These are phyloP conservation scores for Haemoproteus tartakovskyi DNA, from an alignment of 169 alveolate species.

Conservation along the genomic window DNA sequence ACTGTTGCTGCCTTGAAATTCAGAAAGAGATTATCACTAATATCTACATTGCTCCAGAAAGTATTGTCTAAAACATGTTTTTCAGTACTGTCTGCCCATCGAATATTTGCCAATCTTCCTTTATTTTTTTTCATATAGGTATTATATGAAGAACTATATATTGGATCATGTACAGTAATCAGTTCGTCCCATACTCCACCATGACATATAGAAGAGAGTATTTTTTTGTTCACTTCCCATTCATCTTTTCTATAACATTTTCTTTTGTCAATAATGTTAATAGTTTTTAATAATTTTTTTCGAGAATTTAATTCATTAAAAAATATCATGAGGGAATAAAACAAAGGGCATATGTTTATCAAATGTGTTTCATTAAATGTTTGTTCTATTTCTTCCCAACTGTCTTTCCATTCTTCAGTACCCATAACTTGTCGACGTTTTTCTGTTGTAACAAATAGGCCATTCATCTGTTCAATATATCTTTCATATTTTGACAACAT, in stretches of 20 bases:
- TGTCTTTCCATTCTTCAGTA: no score
- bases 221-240: constrained; percentile 47
- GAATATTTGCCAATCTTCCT: no score
- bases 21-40: neutral
- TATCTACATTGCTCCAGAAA: neutral
- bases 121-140: constrained; percentile 3
- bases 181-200: constrained; percentile 86
- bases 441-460: neutral
- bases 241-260: constrained; percentile 47
- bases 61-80: neutral
- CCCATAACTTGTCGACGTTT: no score
- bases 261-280: constrained; percentile 32
- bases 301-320: constrained; percentile 44
- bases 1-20: no score
- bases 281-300: constrained; percentile 42
- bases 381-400: no score
- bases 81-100: neutral
- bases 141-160: constrained; percentile 57
- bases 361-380: constrained; percentile 2
- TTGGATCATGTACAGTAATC: constrained; percentile 80
- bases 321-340: constrained; percentile 49
- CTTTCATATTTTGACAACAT: neutral
- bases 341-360: constrained; percentile 14
- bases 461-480: neutral
- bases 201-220: constrained; percentile 70